Conservation (phyloP, 1,284 basidiomycete species). For the Exobasidium rhododendri region DNA sequence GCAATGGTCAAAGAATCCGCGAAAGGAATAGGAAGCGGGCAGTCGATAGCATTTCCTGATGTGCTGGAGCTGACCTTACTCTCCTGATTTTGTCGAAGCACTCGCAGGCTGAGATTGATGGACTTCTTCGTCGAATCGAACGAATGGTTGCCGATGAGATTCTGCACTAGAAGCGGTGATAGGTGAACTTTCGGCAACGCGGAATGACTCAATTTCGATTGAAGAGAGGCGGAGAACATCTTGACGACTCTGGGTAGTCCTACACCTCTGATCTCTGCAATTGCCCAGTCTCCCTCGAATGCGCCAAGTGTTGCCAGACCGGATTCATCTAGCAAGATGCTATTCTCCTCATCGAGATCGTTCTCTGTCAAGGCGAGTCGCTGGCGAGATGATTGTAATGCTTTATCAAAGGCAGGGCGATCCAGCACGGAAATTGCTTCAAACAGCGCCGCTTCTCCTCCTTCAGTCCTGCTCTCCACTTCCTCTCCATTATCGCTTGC, state of each 20-base stretch:
- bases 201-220: not conserved
- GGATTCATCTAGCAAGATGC: slow-evolving; percentile 36
- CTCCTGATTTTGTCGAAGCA: not conserved
- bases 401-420: not conserved
- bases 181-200: slow-evolving; percentile 19
- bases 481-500: slow-evolving; percentile 7
- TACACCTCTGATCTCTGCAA: slow-evolving; percentile 44
- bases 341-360: slow-evolving; percentile 42
- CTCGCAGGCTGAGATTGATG: not conserved
- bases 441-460: not conserved
- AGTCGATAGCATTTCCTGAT: not conserved
- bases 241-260: slow-evolving; percentile 31
- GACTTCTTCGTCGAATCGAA: slow-evolving; percentile 16
- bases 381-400: slow-evolving; percentile 3
- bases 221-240: slow-evolving; percentile 20
- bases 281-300: slow-evolving; percentile 83
- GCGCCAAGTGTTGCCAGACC: slow-evolving; percentile 72
- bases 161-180: slow-evolving; percentile 37
- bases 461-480: not conserved
- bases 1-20: slow-evolving; percentile 67
- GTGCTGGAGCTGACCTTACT: not conserved
- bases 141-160: slow-evolving; percentile 28
- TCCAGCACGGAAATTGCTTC: not conserved
- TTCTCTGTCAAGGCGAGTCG: slow-evolving; percentile 9
- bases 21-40: slow-evolving; percentile 43